phyloP scores from a whole-genome alignment of 176 grass and related monocot genomes.

The Chloris gayana region DNA sequence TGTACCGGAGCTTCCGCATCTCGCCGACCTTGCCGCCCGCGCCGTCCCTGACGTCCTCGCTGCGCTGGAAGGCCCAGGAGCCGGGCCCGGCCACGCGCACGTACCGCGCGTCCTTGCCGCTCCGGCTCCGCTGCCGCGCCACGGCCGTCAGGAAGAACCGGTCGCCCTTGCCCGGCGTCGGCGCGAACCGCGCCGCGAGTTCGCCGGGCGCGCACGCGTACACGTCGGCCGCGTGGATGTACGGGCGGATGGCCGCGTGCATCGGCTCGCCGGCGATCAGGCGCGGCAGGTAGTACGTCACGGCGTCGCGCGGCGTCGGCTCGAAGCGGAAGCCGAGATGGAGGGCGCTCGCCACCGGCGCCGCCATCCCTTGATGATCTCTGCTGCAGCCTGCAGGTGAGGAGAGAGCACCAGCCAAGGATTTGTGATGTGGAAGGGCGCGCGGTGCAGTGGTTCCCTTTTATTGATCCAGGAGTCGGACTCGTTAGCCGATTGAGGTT shows the following conservation, averaged over 20 bases:
- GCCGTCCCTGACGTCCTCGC: background rate
- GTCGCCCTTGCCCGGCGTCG: background rate
- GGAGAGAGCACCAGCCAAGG: no score
- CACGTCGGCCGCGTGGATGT: background rate
- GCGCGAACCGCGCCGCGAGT: background rate
- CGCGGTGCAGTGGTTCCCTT: no score
- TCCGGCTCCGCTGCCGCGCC: background rate
- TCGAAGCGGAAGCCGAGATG: background rate
- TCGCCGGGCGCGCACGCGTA: background rate
- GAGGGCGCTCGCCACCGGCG: background rate
- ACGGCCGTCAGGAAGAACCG: constrained; percentile 15
- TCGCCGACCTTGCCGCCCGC: background rate
- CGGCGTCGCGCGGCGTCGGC: background rate
- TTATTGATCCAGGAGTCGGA: no score
- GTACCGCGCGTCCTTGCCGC: background rate
- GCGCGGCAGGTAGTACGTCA: background rate
- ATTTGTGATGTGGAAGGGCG: no score
- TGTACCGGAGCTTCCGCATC: background rate
- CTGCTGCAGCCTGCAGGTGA: no score
- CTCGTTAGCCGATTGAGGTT: no score
- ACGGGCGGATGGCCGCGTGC: background rate
- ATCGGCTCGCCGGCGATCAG: constrained; percentile 12
- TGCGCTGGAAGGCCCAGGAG: background rate
- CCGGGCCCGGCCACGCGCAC: background rate
- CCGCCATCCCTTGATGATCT: no score